Evolutionary conservation across 176 grass and related monocot species (phyloP), one percentile per base, ranked within the genome.

Genomic region (Avena insularis): DNA sequence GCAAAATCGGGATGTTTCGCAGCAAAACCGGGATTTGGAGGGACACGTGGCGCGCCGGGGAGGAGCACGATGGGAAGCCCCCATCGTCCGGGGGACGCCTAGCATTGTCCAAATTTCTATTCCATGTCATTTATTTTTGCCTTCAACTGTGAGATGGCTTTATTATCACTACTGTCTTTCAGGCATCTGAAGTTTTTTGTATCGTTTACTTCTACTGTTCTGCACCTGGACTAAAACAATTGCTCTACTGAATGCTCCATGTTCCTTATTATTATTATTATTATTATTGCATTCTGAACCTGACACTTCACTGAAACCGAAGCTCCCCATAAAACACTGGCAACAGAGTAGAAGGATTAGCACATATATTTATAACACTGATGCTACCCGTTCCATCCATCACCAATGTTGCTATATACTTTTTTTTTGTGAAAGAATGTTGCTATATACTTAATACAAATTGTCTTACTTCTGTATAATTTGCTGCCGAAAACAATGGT

Each of bases 401-500:
- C 31, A 65, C 56, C 29, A 31, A 57, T 53, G 71, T 76, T 59
- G 14, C 25, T 60, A 36, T 76, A 50, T 58, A 27, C 38, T 77
- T 68, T 29, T 29, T 29, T 29, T 29, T 29, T 29, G 29, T 2
- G 2, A 29, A 29, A 29, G 29, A 31, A 57, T 53, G 71, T 76
- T 59, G 14, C 25, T 60, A 36, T 76, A 50, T 58, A 27, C 38
- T 77, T 68, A 8, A 75, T 25, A 85, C 3, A 59, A 20, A 21
- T 67, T 8, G 7, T 49, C 59, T 31, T 6, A 58, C 8, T 49
- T 69, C 12, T 6, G 11, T 56, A 86, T 15, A 76, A 33, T 59
- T 75, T 84, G 1, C 21, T 80, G 89, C 81, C 67, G 50, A 40
- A 84, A 86, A 84, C 19, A 76, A 84, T 16, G 65, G 75, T 50